A percentile compares a stretch with the other conserved stretches of the same genome.
These are phyloP conservation scores for Trypanosoma avium DNA, from an alignment of 208 protist species.

Conservation along the genomic window DNA sequence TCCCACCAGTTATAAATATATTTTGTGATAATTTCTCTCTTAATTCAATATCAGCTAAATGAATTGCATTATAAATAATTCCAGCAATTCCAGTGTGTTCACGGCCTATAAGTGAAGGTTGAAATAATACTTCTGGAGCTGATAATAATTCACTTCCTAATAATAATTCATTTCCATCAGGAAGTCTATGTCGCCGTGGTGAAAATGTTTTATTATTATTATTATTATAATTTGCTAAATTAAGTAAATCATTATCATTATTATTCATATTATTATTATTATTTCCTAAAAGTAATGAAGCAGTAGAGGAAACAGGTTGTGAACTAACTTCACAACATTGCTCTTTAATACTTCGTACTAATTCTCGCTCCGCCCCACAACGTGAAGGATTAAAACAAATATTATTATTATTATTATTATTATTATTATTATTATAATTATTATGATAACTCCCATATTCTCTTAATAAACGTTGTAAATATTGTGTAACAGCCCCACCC, in stretches of 20 bases:
- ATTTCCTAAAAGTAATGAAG: background rate
- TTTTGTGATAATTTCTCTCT: slow-evolving; percentile 70
- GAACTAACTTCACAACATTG: slow-evolving; percentile 33
- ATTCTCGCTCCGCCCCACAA: slow-evolving; percentile 41
- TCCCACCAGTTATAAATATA: slow-evolving; percentile 90
- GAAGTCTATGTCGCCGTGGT: slow-evolving; percentile 41
- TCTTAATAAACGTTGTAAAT: slow-evolving; percentile 50
- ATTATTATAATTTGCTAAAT: background rate
- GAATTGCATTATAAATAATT: slow-evolving; percentile 80
- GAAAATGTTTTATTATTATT: background rate
- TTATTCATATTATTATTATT: slow-evolving; percentile 46
- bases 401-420: background rate
- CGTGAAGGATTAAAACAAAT: slow-evolving; percentile 30
- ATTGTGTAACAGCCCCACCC: slow-evolving; percentile 43
- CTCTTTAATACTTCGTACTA: slow-evolving; percentile 54
- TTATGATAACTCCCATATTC: slow-evolving; percentile 36
- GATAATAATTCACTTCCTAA: slow-evolving; percentile 52
- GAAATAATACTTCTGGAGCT: slow-evolving; percentile 81
- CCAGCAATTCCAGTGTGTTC: slow-evolving; percentile 72
- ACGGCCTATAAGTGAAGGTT: slow-evolving; percentile 53
- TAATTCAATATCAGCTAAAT: slow-evolving; percentile 71
- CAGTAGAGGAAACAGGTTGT: slow-evolving; percentile 16
- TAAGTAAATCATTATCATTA: slow-evolving; percentile 29
- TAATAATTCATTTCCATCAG: slow-evolving; percentile 71
- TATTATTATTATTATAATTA: background rate